Percentiles rank a stretch among this genome's conserved stretches.
Evolutionary conservation across 768 basidiomycete species (phyloP).

Genomic region (Dentipellis sp.): DNA sequence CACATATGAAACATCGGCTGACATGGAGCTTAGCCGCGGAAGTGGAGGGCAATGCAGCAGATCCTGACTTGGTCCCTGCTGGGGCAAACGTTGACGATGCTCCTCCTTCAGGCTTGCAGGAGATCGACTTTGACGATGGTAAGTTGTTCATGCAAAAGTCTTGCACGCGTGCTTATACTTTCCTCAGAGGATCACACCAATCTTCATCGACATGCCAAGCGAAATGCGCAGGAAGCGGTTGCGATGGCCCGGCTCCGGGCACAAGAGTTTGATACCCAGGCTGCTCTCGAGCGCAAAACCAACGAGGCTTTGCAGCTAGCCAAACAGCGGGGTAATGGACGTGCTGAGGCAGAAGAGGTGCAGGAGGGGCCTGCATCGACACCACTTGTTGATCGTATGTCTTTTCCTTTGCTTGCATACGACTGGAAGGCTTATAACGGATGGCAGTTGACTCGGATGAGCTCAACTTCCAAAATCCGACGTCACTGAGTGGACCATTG

Average conservation of each 20-base stretch:
- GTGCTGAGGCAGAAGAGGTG: constrained; percentile 34
- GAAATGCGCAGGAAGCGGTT: constrained; percentile 87
- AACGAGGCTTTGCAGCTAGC: constrained; percentile 68
- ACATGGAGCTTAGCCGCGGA: constrained; percentile 50
- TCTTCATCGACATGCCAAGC: constrained; percentile 72
- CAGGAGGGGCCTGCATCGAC: constrained; percentile 21
- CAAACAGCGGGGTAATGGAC: constrained; percentile 39
- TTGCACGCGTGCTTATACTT: not conserved
- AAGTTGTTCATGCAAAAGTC: constrained; percentile 13
- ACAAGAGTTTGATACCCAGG: constrained; percentile 75
- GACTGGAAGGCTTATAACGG: not conserved
- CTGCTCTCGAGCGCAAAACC: constrained; percentile 72
- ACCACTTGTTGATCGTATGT: constrained; percentile 67
- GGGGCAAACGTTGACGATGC: constrained; percentile 52
- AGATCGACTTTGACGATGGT: constrained; percentile 92
- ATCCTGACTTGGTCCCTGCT: constrained; percentile 33
- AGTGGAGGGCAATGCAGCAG: constrained; percentile 50
- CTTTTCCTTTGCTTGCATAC: not conserved
- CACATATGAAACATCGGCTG: constrained; percentile 5
- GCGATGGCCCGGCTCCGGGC: constrained; percentile 71
- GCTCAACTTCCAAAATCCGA: constrained; percentile 98
- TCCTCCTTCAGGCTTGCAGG: constrained; percentile 45
- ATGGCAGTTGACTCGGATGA: constrained; percentile 85
- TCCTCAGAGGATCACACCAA: constrained; percentile 77
- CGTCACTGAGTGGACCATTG: constrained; percentile 73